Base-by-base conservation (phyloP, 805 yeast genomes). In the Starmerella tilneyi region DNA sequence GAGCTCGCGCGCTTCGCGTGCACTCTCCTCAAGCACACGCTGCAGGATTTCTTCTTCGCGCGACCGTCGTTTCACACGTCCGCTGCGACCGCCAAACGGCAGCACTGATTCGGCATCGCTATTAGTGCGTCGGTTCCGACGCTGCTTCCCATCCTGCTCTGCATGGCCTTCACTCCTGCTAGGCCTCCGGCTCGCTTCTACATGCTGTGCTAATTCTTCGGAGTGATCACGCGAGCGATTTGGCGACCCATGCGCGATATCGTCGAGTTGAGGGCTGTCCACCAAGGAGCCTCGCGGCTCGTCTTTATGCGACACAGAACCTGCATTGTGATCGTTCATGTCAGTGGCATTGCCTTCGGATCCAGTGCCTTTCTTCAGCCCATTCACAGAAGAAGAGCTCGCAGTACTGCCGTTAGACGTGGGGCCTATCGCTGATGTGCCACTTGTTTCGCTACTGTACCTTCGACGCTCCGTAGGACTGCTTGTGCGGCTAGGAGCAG, bases 21-120 rank as follows among this genome's bases (percentile, higher is more conserved):
- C 64, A 16, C 64, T 57, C 41, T 65, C 68, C 49, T 66, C 67
- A 15, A 67, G 56, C 7, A 67, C 72, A 3, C 71, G 60, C 30
- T 63, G 63, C 36, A 67, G 56, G 9, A 63, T 62, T 40, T 62
- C 66, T 28, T 64, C 67, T 41, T 64, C 69, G 16, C 69, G 58
- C 29, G 63, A 56, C 35, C 64, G 50, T 16, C 69, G 53, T 23
- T 48, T 46, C 20, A 36, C 9, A 20, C 57, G 47, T 17, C 43
- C 38, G 17, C 48, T 36, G 20, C 45, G 33, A 6, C 23, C 32
- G 29, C 19, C n/a, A 20, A 30, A 12, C 27, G 33, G 32, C 3
- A 35, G 43, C 19, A 40, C 19, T n/a, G 42, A 43, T 1, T 9
- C 40, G 15, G 23, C 40, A 5, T 45, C 39, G 21, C 36, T 22